Base-by-base conservation (phyloP, 176 grass and related monocot genomes). In the Phoenix dactylifera region DNA sequence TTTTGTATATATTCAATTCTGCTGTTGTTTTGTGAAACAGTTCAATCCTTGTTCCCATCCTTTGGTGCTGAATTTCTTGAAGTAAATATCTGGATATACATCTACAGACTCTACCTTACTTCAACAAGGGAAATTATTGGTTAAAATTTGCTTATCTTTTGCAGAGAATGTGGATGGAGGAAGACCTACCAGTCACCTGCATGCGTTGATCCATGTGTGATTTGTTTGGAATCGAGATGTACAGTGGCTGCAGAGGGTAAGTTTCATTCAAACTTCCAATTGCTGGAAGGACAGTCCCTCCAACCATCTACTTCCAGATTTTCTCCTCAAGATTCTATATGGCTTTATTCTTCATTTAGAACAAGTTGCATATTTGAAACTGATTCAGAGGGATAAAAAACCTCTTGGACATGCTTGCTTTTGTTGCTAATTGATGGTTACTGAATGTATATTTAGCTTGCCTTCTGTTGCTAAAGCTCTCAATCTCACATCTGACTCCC, bases 151-250 rank as follows among this genome's bases (percentile, higher is more conserved):
- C 39, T 64, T 17, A 63, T 70, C 22, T 26, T 62, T 63, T 56
- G 17, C 67, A 98, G 88, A 52, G 88, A 93, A 79, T 98, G 64
- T 69, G 88, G 94, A 66, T 98, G 88, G 94, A 98, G 84, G 67
- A 98, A 88, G 72, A 74, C 58, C 9, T 69, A 74, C 48, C 65
- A 76, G 57, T 77, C 84, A 32, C 69, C 85, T 57, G 66, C 70
- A 69, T 87, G 88, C 50, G 48, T 65, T 56, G 94, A 98, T 77
- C 94, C 70, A 58, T 98, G 94, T 4, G 82, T 69, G 29, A 93
- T 98, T 81, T 98, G 94, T 77, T 85, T 98, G 84, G 94, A 98
- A 58, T 78, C 63, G 61, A 84, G 89, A 78, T 98, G 85, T 49
- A 93, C 75, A 16, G 85, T 98, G 50, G 79, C 88, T 73, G 82